Evolutionary conservation across 768 basidiomycete genomes (phyloP).

Genomic region (Trametes coccinea): DNA sequence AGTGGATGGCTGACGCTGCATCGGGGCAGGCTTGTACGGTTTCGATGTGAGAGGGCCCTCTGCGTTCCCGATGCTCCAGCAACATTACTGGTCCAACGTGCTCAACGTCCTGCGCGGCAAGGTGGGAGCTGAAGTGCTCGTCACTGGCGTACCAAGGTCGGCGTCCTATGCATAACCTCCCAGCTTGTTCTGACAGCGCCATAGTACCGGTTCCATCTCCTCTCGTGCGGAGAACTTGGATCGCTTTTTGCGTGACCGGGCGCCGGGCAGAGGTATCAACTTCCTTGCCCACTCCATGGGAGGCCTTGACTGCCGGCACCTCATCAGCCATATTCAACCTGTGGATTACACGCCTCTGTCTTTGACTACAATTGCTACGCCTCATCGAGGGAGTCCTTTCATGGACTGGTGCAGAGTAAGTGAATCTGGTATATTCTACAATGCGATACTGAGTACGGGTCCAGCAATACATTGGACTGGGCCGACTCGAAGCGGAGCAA

Average conservation of each 20-base stretch:
- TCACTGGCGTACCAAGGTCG: conserved; percentile 91
- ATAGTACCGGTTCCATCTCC: conserved; percentile 85
- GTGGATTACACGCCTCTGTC: conserved; percentile 82
- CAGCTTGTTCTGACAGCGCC: not conserved
- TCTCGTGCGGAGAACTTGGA: conserved; percentile 80
- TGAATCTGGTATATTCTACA: conserved; percentile 13
- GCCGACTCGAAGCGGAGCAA: conserved; percentile 34
- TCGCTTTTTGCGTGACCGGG: conserved; percentile 62
- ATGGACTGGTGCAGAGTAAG: conserved; percentile 98
- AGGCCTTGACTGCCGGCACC: conserved; percentile 89
- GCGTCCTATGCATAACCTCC: conserved; percentile 29
- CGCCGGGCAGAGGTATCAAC: conserved; percentile 81
- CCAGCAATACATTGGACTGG: conserved; percentile 91
- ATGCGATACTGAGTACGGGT: not conserved
- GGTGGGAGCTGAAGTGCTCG: conserved; percentile 92
- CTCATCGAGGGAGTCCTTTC: conserved; percentile 95
- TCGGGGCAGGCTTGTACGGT: conserved; percentile 81
- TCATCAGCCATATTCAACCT: conserved; percentile 86
- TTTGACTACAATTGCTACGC: conserved; percentile 87
- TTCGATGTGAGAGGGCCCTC: conserved; percentile 89
- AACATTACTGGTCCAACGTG: conserved; percentile 95
- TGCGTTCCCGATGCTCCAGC: conserved; percentile 76
- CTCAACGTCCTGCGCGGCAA: conserved; percentile 75
- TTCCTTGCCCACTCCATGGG: conserved; percentile 98
- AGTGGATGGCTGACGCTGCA: not conserved